These are phyloP conservation scores for Pelargonium cotyledonis DNA, from an alignment of 441 rosid species.

Conservation along the genomic window DNA sequence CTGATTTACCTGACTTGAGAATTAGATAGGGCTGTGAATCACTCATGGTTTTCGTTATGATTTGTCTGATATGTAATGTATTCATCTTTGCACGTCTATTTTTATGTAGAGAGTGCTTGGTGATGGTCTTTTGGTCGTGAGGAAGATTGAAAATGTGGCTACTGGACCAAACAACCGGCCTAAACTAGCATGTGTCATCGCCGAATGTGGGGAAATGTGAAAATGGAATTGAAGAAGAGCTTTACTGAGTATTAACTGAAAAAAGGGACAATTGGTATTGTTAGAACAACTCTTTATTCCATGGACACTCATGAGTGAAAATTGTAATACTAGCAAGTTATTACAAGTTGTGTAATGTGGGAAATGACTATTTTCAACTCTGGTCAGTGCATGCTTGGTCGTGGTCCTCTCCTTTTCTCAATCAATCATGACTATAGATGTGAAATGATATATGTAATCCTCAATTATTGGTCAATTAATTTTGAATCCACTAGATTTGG, in stretches of 20 bases:
- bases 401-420: too few species aligned
- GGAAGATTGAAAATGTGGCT: conserved; percentile 92
- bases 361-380: too few species aligned
- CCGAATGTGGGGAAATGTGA: conserved; percentile 96
- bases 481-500: too few species aligned
- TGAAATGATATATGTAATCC: too few species aligned
- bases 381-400: too few species aligned
- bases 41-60: neutral
- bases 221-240: too few species aligned
- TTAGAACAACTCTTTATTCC: neutral
- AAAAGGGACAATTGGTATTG: neutral
- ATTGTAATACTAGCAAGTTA: too few species aligned
- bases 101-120: conserved; percentile 73
- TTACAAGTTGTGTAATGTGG: too few species aligned
- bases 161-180: conserved; percentile 87
- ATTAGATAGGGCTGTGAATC: neutral
- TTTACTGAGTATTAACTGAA: too few species aligned
- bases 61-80: neutral
- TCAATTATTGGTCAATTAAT: too few species aligned
- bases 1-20: neutral
- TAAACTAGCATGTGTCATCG: conserved; percentile 63
- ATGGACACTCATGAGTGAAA: too few species aligned
- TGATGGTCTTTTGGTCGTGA: conserved; percentile 74
- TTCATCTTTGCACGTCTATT: neutral
- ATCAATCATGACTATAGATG: too few species aligned